Percentiles rank a stretch among this genome's conserved stretches.
Conservation (phyloP, 305 asterid species). For the Plantago rigida region DNA sequence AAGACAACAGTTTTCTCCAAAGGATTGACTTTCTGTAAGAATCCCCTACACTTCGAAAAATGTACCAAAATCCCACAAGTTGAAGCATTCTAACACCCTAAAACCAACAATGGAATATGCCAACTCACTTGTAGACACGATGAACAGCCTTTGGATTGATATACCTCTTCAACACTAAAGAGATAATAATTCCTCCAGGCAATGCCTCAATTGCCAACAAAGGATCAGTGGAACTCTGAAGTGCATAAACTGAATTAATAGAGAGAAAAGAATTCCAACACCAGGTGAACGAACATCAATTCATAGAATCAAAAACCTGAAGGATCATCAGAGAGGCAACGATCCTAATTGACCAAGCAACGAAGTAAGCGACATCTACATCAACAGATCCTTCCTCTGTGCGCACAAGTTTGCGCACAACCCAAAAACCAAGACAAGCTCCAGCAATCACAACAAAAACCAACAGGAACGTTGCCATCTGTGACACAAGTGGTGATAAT, state of each 20-base stretch:
- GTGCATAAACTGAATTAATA: constrained; percentile 19
- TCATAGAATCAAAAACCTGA: constrained; percentile 50
- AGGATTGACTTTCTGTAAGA: no score
- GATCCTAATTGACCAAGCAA: constrained; percentile 69
- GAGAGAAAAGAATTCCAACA: constrained; percentile 4
- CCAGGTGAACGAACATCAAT: constrained; percentile 10
- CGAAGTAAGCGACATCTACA: constrained; percentile 55
- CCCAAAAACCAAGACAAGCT: constrained; percentile 94
- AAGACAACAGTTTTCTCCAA: no score
- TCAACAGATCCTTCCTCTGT: constrained; percentile 73
- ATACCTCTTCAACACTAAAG: constrained; percentile 39
- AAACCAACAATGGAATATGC: background rate
- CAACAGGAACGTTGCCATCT: constrained; percentile 58
- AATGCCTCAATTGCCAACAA: constrained; percentile 63
- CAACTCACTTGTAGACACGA: constrained; percentile 51
- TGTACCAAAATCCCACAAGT: no score
- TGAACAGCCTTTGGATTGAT: constrained; percentile 37
- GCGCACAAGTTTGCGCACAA: constrained; percentile 77
- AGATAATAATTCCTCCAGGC: constrained; percentile 45
- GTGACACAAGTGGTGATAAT: constrained; percentile 19
- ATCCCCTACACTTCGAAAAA: no score
- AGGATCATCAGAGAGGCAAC: constrained; percentile 68
- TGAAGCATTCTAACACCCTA: no score
- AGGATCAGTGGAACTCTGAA: constrained; percentile 73
- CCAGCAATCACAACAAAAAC: constrained; percentile 63